A percentile compares a stretch with the other conserved stretches of the same genome.
phyloP scores from a whole-genome alignment of 2,329 filamentous ascomycete genomes.

The Aspergillus cejpii region DNA sequence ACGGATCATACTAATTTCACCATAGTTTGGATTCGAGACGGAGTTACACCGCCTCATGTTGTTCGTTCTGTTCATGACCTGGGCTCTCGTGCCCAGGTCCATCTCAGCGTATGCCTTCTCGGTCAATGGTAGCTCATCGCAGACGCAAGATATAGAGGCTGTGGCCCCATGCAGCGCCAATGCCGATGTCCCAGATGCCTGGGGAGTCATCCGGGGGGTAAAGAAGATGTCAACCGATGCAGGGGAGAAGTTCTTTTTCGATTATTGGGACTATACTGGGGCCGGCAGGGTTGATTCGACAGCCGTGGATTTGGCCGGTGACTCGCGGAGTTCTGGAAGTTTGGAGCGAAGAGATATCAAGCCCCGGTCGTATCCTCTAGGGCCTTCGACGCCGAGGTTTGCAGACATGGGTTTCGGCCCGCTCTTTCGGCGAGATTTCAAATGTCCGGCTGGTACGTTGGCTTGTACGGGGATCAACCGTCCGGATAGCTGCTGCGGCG shows the following conservation, averaged over 20 bases:
- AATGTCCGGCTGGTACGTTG: constrained; percentile 51
- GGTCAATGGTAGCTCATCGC: neutral
- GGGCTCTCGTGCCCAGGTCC: neutral
- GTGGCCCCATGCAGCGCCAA: neutral
- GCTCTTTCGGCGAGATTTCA: constrained; percentile 42
- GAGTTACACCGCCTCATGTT: too few species aligned
- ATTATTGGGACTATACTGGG: constrained; percentile 40
- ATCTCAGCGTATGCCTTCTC: neutral
- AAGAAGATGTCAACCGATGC: constrained; percentile 43
- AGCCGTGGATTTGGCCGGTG: neutral
- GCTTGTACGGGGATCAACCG: constrained; percentile 51
- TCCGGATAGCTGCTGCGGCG: constrained; percentile 54
- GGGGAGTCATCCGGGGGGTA: constrained; percentile 22
- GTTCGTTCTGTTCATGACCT: neutral
- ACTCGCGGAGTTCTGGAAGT: neutral
- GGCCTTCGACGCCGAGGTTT: constrained; percentile 1
- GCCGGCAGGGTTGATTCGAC: constrained; percentile 10
- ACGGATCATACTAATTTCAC: too few species aligned
- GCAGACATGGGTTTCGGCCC: constrained; percentile 3
- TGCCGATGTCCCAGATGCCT: neutral
- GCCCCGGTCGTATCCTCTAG: constrained; percentile 12
- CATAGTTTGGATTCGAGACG: too few species aligned
- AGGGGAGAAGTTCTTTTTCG: constrained; percentile 44
- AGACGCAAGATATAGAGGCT: neutral
- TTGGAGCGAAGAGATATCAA: constrained; percentile 5